phyloP scores from a whole-genome alignment of 2,329 filamentous ascomycete genomes.

The Didymella keratinophila region DNA sequence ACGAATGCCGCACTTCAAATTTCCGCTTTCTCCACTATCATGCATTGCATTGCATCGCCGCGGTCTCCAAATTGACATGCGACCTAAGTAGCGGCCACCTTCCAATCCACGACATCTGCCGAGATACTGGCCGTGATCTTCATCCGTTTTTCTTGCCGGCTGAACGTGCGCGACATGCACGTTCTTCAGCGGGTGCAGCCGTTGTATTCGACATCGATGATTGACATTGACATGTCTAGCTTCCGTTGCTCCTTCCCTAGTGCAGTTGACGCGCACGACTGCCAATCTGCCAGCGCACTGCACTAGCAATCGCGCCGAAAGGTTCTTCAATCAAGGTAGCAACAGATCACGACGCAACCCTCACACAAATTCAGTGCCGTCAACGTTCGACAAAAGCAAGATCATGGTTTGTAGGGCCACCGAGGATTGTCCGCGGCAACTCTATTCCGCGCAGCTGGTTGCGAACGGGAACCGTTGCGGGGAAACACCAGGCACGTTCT shows the following conservation, averaged over 20 bases:
- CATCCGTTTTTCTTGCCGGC: background rate
- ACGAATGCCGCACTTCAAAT: slow-evolving; percentile 11
- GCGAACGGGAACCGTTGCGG: slow-evolving; percentile 17
- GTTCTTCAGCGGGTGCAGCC: slow-evolving; percentile 9
- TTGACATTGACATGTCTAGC: slow-evolving; percentile 32
- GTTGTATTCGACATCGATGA: slow-evolving; percentile 9
- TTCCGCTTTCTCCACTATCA: slow-evolving; percentile 4
- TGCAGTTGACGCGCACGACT: background rate
- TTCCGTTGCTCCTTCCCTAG: slow-evolving; percentile 18
- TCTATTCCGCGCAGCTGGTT: slow-evolving; percentile 11
- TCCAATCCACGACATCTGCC: slow-evolving; percentile 7
- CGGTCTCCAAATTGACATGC: slow-evolving; percentile 6
- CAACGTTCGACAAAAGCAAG: background rate
- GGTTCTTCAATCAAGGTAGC: background rate
- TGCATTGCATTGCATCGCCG: slow-evolving; percentile 9
- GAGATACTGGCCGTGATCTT: slow-evolving; percentile 5
- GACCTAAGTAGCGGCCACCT: slow-evolving; percentile 14
- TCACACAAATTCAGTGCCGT: background rate
- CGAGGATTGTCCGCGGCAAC: slow-evolving; percentile 2
- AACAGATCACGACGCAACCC: background rate
- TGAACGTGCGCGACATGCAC: slow-evolving; percentile 4
- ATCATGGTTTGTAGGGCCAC: background rate
- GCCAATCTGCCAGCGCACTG: slow-evolving; percentile 5
- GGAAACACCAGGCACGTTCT: slow-evolving; percentile 17
- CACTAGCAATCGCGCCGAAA: slow-evolving; percentile 4